Conservation (phyloP, 768 basidiomycete species). For the Butyriboletus loyo region DNA sequence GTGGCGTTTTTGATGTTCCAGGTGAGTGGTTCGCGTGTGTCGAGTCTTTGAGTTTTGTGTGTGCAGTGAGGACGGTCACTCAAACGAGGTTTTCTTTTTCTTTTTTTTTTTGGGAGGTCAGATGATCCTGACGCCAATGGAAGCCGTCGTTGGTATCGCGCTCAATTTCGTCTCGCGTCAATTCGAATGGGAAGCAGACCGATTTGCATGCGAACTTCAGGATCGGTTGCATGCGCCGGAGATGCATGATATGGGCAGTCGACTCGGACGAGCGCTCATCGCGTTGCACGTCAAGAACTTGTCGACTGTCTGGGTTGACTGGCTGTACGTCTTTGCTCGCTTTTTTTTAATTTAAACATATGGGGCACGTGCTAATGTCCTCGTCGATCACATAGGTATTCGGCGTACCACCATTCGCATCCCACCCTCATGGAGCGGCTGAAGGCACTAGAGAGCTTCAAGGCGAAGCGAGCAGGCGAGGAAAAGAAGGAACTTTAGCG, state of each 20-base stretch:
- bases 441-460: conserved; percentile 72
- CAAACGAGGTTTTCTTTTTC: neutral
- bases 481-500: conserved; percentile 28
- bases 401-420: conserved; percentile 94
- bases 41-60: neutral
- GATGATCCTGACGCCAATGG: conserved; percentile 81
- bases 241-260: conserved; percentile 83
- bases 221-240: conserved; percentile 41
- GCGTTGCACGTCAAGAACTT: conserved; percentile 90
- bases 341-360: neutral
- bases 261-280: conserved; percentile 79
- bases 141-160: conserved; percentile 64
- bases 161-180: conserved; percentile 82
- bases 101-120: conserved; percentile 16
- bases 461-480: conserved; percentile 35
- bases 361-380: neutral
- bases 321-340: conserved; percentile 49
- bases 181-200: conserved; percentile 93
- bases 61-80: neutral
- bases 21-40: conserved; percentile 27
- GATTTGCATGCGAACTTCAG: conserved; percentile 75
- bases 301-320: conserved; percentile 92
- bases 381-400: conserved; percentile 55
- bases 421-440: conserved; percentile 91
- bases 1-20: conserved; percentile 88